Conservation (phyloP, 305 asterid species). For the Plantago rigida region DNA sequence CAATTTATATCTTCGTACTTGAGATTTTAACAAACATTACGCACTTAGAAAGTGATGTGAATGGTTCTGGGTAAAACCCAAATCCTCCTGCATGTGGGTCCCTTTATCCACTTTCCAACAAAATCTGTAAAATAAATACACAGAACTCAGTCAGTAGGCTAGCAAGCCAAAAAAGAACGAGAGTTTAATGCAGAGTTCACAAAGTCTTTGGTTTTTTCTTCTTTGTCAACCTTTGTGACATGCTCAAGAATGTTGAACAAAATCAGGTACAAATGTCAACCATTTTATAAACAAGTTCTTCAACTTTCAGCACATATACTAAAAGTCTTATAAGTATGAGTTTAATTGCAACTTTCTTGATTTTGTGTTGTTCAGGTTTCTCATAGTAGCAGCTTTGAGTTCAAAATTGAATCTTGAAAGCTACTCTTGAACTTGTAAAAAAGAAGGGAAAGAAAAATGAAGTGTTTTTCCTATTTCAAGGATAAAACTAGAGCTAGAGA, state of each 20-base stretch:
- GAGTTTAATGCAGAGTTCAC: background rate
- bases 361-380: conserved; percentile 15
- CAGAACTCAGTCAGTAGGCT: background rate
- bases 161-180: background rate
- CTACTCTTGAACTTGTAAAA: conserved; percentile 2
- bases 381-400: conserved; percentile 5
- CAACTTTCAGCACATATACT: background rate
- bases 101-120: background rate
- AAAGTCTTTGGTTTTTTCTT: conserved; percentile 1
- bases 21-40: too few species aligned
- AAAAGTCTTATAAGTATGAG: too few species aligned
- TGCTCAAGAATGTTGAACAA: conserved; percentile 6
- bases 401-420: conserved; percentile 30
- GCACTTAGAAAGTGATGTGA: background rate
- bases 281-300: background rate
- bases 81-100: background rate
- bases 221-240: background rate
- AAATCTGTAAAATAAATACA: background rate
- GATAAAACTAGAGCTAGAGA: conserved; percentile 40
- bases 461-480: conserved; percentile 60
- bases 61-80: background rate
- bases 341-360: background rate
- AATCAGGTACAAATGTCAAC: background rate
- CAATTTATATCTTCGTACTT: too few species aligned
- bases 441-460: conserved; percentile 31